phyloP scores from a whole-genome alignment of 2,329 filamentous ascomycete species.

The Venturia aucupariae region DNA sequence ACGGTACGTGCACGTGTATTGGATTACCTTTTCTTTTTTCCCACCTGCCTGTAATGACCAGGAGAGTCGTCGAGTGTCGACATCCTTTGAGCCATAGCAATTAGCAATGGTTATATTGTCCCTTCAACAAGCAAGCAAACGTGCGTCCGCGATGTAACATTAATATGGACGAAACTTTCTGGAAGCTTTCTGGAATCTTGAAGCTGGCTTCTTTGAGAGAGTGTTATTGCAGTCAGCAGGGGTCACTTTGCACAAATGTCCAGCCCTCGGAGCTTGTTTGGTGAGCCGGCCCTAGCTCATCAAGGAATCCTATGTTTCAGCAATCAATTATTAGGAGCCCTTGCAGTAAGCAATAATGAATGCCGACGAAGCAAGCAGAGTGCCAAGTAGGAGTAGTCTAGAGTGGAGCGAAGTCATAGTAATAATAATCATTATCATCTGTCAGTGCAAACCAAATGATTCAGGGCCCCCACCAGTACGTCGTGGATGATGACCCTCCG shows the following conservation, averaged over 20 bases:
- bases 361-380: not conserved
- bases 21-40: not conserved
- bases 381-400: too few species aligned
- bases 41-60: not conserved
- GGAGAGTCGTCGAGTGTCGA: not conserved
- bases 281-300: not conserved
- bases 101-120: not conserved
- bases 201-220: slow-evolving; percentile 3
- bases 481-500: not conserved
- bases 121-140: not conserved
- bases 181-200: slow-evolving; percentile 14
- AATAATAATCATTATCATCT: not conserved
- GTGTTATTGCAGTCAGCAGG: not conserved
- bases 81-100: not conserved
- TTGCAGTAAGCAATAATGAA: not conserved
- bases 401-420: not conserved
- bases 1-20: not conserved
- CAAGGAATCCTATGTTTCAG: not conserved
- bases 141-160: slow-evolving; percentile 2
- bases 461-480: not conserved
- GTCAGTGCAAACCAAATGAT: not conserved
- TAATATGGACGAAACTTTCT: slow-evolving; percentile 11
- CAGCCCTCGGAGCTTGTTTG: not conserved
- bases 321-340: not conserved
- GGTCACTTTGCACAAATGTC: not conserved